phyloP scores from a whole-genome alignment of 257 asterid genomes.

The Parsonsia alboflavescens region DNA sequence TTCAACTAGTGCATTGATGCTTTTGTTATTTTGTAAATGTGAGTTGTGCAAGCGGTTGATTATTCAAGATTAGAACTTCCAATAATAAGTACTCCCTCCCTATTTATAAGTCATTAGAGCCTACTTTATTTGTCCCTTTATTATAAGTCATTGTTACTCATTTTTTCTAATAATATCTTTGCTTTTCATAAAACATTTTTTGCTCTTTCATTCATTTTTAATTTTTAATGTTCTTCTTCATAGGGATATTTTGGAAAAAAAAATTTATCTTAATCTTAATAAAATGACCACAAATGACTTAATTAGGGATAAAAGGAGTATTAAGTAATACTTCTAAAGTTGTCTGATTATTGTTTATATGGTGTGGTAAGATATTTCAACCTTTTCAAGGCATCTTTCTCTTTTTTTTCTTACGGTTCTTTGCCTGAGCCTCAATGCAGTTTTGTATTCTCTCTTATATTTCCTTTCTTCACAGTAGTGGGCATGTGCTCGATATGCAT shows the following conservation, averaged over 20 bases:
- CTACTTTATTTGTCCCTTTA: too few relatives aligned
- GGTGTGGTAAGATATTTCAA: not conserved
- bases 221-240: too few relatives aligned
- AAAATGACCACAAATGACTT: too few relatives aligned
- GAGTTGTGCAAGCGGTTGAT: not conserved
- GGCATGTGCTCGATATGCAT: not conserved
- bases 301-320: too few relatives aligned
- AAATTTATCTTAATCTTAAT: too few relatives aligned
- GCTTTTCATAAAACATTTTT: too few relatives aligned
- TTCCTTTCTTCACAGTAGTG: not conserved
- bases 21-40: not conserved
- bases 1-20: not conserved
- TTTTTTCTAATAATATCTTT: too few relatives aligned
- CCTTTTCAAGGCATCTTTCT: not conserved
- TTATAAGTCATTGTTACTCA: too few relatives aligned
- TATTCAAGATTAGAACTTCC: not conserved
- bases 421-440: not conserved
- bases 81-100: not conserved
- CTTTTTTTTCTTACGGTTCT: not conserved
- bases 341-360: not conserved
- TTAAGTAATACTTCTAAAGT: not conserved
- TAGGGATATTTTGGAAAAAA: too few relatives aligned
- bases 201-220: too few relatives aligned
- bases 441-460: not conserved
- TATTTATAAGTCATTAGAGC: too few relatives aligned